A percentile compares a stretch with the other conserved stretches of the same genome.
phyloP scores from a whole-genome alignment of 495 filamentous ascomycete genomes.

The Penicillium pancosmium region DNA sequence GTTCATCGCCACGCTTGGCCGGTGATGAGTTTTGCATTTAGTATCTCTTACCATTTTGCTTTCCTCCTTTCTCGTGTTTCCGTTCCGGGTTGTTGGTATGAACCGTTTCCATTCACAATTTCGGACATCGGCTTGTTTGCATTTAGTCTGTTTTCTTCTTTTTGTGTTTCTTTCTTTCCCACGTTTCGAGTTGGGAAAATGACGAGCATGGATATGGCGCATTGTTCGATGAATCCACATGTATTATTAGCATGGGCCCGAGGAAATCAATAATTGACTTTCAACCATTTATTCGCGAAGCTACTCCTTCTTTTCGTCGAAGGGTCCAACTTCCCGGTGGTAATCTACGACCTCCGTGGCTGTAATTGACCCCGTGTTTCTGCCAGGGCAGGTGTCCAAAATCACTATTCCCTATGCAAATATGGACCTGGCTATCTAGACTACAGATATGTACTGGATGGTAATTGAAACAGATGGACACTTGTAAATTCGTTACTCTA shows the following conservation, averaged over 20 bases:
- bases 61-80: not conserved
- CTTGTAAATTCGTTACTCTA: conserved; percentile 1
- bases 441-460: not conserved
- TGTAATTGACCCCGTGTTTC: no score
- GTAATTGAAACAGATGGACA: not conserved
- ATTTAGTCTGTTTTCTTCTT: conserved; percentile 2
- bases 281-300: not conserved
- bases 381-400: no score
- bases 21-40: not conserved
- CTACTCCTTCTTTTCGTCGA: no score
- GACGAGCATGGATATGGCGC: conserved; percentile 2
- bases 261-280: not conserved
- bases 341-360: no score
- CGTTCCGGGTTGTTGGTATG: not conserved
- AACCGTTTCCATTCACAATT: not conserved
- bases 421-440: no score
- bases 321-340: no score
- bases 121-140: not conserved
- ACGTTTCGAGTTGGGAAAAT: not conserved
- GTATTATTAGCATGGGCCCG: conserved; percentile 3
- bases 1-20: not conserved
- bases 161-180: conserved; percentile 1
- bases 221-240: not conserved
- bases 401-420: no score
- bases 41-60: not conserved